Conservation (phyloP, 208 protist species). For the Wallacemonas sp. region DNA sequence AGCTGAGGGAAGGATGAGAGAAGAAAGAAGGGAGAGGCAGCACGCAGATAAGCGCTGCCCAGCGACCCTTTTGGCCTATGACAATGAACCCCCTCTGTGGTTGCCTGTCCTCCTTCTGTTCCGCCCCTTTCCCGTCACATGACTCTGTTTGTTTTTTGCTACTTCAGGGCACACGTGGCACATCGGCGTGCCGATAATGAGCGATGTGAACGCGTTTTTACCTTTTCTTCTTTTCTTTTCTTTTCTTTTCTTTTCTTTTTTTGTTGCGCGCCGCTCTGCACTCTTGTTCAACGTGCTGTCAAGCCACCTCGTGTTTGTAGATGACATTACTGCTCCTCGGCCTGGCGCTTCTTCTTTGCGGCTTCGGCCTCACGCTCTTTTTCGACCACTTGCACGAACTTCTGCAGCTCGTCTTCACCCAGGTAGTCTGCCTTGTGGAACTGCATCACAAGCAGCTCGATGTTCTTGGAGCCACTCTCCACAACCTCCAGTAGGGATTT, state of each 20-base stretch:
- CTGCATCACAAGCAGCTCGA: slow-evolving; percentile 86
- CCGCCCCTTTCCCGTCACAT: no score
- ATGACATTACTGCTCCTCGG: slow-evolving; percentile 67
- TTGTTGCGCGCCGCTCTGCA: slow-evolving; percentile 5
- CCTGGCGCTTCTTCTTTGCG: slow-evolving; percentile 68
- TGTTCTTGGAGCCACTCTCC: slow-evolving; percentile 90
- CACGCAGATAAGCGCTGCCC: no score
- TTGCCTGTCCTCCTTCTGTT: no score
- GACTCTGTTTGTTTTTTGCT: slow-evolving; percentile 18
- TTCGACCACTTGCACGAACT: slow-evolving; percentile 79
- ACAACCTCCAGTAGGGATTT: slow-evolving; percentile 98
- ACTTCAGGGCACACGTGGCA: no score
- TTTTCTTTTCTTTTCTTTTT: slow-evolving; percentile 10
- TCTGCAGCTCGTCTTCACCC: slow-evolving; percentile 73
- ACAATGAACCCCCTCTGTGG: no score
- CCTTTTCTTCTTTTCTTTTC: slow-evolving; percentile 10
- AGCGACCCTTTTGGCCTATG: no score
- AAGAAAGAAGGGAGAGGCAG: no score
- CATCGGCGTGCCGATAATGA: not conserved
- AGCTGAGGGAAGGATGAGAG: no score
- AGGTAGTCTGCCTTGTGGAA: slow-evolving; percentile 64
- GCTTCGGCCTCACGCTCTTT: slow-evolving; percentile 90
- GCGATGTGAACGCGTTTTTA: slow-evolving; percentile 13
- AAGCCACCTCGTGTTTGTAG: no score
- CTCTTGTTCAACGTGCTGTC: no score